Base-by-base conservation (phyloP, 257 asterid genomes). In the Jasminum sambac region DNA sequence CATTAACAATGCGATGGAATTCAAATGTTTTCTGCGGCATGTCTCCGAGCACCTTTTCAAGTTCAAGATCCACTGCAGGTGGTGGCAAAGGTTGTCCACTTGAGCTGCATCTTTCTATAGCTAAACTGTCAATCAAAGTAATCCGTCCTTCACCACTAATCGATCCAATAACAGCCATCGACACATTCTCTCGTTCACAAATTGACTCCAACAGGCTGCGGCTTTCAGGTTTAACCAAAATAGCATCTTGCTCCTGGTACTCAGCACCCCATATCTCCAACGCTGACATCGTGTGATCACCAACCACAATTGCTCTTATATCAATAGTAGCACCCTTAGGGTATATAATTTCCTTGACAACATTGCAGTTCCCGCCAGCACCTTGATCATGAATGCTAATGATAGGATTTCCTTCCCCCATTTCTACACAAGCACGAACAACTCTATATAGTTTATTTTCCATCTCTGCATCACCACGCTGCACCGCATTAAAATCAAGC, bases 181-280 rank as follows among this genome's bases (percentile, higher is more conserved):
- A 83, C 21, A 94, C 89, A 79, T 97, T 85, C 82, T 94, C 99
- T 73, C 98, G 86, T 75, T 78, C 84, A 75, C 99, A 94, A 52
- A 94, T 82, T 13, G 89, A 78, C 78, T 84, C 85, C 76, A 94
- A 61, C 65, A 86, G 75, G 10, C 79, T 64, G 2, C 78, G 89
- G 69, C 89, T 91, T 78, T 89, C 97, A n/a, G 96, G 86, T 78
- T 83, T 91, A 80, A 94, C 96, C 86, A 94, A 79, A 74, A 94
- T 91, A 37, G 99, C 99, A 72, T 94, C 99, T 74, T 94, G 99
- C 84, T 94, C 99, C 77, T 94, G 99, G 80, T 91, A 94, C 78
- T 94, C 99, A 5, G 99, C 97, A 67, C 99, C 97, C 99, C 97
- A 91, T 75, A 94, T 89, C 83, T 94, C 99, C 84, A 94, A 79